Evolutionary conservation across 805 yeast species (phyloP).

Genomic region (Barnettozyma salicaria): DNA sequence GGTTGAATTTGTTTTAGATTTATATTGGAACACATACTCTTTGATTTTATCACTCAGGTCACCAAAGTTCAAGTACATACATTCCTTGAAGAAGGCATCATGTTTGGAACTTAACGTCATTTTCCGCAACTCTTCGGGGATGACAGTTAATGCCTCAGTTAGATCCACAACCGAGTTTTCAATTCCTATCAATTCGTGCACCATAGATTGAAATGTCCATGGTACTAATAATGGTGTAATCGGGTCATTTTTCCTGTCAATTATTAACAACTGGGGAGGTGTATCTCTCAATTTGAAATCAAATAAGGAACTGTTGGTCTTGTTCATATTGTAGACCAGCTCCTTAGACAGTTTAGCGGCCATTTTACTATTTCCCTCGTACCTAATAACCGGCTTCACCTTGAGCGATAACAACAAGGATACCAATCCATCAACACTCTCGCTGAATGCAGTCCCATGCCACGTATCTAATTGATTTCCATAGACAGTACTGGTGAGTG

Average conservation of each 20-base stretch:
- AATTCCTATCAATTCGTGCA: conserved; percentile 85
- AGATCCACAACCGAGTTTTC: conserved; percentile 73
- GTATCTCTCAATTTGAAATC: conserved; percentile 60
- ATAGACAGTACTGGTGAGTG: conserved; percentile 27
- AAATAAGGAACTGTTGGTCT: conserved; percentile 53
- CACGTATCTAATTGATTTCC: conserved; percentile 38
- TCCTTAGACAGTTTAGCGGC: conserved; percentile 67
- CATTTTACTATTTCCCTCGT: conserved; percentile 62
- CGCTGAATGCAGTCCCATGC: conserved; percentile 40
- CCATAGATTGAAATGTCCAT: conserved; percentile 98
- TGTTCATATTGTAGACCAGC: conserved; percentile 47
- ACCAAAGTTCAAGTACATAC: conserved; percentile 89
- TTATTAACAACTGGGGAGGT: conserved; percentile 64
- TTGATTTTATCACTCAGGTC: conserved; percentile 87
- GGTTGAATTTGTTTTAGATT: conserved; percentile 68
- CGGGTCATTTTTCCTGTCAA: conserved; percentile 88
- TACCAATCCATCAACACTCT: conserved; percentile 37
- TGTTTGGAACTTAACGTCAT: conserved; percentile 61
- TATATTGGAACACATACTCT: conserved; percentile 76
- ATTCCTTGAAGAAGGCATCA: conserved; percentile 71
- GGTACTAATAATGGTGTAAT: conserved; percentile 88
- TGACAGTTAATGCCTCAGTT: conserved; percentile 42
- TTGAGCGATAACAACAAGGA: conserved; percentile 68
- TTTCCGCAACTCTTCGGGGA: conserved; percentile 52
- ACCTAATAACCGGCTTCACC: conserved; percentile 71